Evolutionary conservation across 75 land plant species (phyloP), one percentile per base, ranked within the genome.

Genomic region (Cupressus sempervirens): DNA sequence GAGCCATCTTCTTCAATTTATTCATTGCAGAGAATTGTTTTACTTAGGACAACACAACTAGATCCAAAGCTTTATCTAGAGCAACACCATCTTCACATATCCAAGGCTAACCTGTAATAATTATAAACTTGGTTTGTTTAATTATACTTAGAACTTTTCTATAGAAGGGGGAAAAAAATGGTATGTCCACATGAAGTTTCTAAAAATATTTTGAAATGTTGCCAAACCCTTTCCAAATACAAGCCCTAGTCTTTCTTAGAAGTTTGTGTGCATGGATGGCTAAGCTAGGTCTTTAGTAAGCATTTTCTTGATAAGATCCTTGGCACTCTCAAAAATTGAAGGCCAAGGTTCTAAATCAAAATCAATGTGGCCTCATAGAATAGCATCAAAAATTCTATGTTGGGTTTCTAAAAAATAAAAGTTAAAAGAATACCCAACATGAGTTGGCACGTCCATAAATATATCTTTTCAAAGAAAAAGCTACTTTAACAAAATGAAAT

Each of bases 321-420:
- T 95, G 46, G 95, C 97, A 90, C 95, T 93, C 36, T 94, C 93
- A 84, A 95, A 95, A 73, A 95, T 95, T 40, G 87, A 35, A 36
- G 97, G 97, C 97, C 95, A 95, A 50, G 96, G 96, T 34, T 95
- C 95, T 53, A 95, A 92, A 0, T 90, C 94, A 85, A 95, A 95
- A 84, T 95, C 97, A 88, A 95, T 92, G 35, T 84, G 76, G 70
- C 93, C 95, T 89, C 91, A 89, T 81, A 95, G 83, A 56, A 95
- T n/a, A n/a, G n/a, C n/a, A n/a, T n/a, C n/a, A n/a, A n/a, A n/a
- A n/a, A n/a, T n/a, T n/a, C n/a, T n/a, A n/a, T n/a, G n/a, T n/a
- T n/a, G n/a, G n/a, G n/a, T n/a, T n/a, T n/a, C n/a, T n/a, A n/a
- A n/a, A n/a, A n/a, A n/a, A n/a, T n/a, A n/a, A n/a, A n/a, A n/a